Percentiles rank a stretch among this genome's conserved stretches.
Conservation (phyloP, 2,329 filamentous ascomycete species). For the Aspergillus caelatus region DNA sequence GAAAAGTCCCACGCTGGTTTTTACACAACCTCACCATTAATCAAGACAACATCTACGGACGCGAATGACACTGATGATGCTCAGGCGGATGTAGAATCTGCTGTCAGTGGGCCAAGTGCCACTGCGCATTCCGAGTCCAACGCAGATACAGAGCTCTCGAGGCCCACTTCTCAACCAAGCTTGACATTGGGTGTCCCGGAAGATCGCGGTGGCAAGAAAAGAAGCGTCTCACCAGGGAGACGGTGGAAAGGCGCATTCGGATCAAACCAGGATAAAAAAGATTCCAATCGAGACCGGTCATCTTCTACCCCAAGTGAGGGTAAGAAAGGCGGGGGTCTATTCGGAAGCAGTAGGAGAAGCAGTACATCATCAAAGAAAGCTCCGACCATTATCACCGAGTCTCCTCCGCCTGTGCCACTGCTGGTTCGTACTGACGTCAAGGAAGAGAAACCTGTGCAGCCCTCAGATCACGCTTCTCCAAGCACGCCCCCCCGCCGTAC, state of each 20-base stretch:
- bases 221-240: conserved; percentile 69
- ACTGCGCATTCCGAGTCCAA: conserved; percentile 40
- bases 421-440: conserved; percentile 36
- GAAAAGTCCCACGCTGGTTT: conserved; percentile 69
- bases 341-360: conserved; percentile 41
- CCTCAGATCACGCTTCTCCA: conserved; percentile 29
- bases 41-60: conserved; percentile 59
- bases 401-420: conserved; percentile 36
- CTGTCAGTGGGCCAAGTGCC: conserved; percentile 31
- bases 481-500: conserved; percentile 37
- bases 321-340: conserved; percentile 42
- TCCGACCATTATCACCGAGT: conserved; percentile 28
- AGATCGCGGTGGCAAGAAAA: conserved; percentile 48
- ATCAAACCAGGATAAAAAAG: conserved; percentile 54
- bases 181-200: conserved; percentile 37
- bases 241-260: conserved; percentile 74
- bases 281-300: conserved; percentile 50
- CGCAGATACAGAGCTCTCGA: conserved; percentile 39
- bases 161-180: conserved; percentile 30
- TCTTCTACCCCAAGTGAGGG: conserved; percentile 45
- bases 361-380: conserved; percentile 39
- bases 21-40: conserved; percentile 68
- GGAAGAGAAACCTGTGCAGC: conserved; percentile 26
- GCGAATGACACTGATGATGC: conserved; percentile 38
- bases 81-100: conserved; percentile 29